Evolutionary conservation across 371 early-diverging fungal genomes (phyloP), one percentile per base, ranked within the genome.

Genomic region (Haplosporangium sp.): DNA sequence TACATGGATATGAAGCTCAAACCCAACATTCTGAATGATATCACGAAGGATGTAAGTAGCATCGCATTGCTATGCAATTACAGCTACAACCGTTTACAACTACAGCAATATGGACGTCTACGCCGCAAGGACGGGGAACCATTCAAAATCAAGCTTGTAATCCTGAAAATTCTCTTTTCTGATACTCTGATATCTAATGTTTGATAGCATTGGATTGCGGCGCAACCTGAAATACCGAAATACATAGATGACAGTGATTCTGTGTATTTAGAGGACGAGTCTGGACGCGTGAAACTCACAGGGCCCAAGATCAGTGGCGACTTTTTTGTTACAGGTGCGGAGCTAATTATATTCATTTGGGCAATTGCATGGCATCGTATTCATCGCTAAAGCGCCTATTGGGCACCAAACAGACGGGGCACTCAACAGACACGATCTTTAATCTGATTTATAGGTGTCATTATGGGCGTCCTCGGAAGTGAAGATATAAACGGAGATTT

Each of bases 261-360:
- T 14, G 80, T 93, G n/a, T 82, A 87, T 10, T 68, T 97, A 48
- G 98, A 98, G 69, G 98, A 98, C 81, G 97, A 97, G 73, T 95
- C 94, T 1, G 97, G 98, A 1, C 89, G 97, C 43, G 86, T 97
- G 37, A 64, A 83, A 71, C 73, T 83, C 91, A 47, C 77, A 68
- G 38, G 97, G 92, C 16, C 62, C 13, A 66, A 67, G 6, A 66
- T 83, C n/a, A 42, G 92, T 20, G 69, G 84, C 16, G 74, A 80
- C 36, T 63, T 84, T 21, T 79, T 94, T 56, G 89, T 94, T 13
- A 94, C 95, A 7, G 94, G 89, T 83, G 76, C 38, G 16, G 18
- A 57, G 12, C 6, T 10, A 51, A 13, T 16, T 45, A 16, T 45
- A 16, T 1, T 45, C 20, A 20, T 3, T n/a, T 3, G 20, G 3